A percentile compares a stretch with the other conserved stretches of the same genome.
Evolutionary conservation across 768 basidiomycete species (phyloP).

Genomic region (Tylopilus plumbeoviolaceoides): DNA sequence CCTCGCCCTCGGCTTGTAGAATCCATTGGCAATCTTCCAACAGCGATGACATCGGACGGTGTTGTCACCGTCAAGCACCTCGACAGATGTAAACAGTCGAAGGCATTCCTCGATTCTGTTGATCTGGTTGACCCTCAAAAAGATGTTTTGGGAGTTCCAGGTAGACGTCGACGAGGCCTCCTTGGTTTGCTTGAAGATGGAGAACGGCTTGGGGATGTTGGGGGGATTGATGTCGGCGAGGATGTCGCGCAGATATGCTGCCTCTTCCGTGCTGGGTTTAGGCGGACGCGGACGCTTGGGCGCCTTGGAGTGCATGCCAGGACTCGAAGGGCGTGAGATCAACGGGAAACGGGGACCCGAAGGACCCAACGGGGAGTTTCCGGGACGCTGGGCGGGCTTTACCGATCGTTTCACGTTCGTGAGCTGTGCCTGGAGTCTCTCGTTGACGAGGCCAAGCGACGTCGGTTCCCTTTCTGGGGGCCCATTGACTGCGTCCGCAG

Average conservation of each 20-base stretch:
- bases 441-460: constrained; percentile 25
- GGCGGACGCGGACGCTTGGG: constrained; percentile 44
- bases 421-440: constrained; percentile 22
- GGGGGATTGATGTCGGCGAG: constrained; percentile 58
- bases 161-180: constrained; percentile 17
- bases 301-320: constrained; percentile 32
- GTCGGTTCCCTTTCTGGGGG: constrained; percentile 18
- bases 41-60: constrained; percentile 90
- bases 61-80: constrained; percentile 90
- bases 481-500: constrained; percentile 2
- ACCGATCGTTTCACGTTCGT: constrained; percentile 26
- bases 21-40: constrained; percentile 86
- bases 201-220: constrained; percentile 42
- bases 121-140: constrained; percentile 27
- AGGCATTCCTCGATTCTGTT: constrained; percentile 63
- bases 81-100: constrained; percentile 87
- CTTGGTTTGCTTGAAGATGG: constrained; percentile 43
- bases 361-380: constrained; percentile 17
- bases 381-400: constrained; percentile 17
- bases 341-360: constrained; percentile 19
- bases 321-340: constrained; percentile 29
- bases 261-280: constrained; percentile 53
- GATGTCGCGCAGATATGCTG: constrained; percentile 63
- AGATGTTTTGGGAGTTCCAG: constrained; percentile 22
- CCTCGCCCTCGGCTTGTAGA: constrained; percentile 36